These are phyloP conservation scores for Pythium biforme DNA, from an alignment of 352 stramenopile genomes.

Conservation along the genomic window DNA sequence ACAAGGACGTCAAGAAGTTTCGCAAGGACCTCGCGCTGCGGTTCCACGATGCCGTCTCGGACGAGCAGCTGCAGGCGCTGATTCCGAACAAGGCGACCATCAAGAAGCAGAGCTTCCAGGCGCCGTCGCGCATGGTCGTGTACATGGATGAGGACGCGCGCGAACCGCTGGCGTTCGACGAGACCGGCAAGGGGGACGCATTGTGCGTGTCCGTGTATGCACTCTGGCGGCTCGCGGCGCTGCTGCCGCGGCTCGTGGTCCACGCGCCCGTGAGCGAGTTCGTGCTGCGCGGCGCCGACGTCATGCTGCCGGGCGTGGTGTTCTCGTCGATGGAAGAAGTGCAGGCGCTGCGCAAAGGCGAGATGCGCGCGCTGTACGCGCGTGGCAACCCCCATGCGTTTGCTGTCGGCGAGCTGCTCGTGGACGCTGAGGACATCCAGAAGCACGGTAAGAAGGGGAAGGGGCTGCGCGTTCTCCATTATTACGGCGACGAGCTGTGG, in stretches of 20 bases:
- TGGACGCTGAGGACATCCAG: constrained; percentile 58
- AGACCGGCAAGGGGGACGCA: constrained; percentile 59
- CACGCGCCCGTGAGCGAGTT: constrained; percentile 82
- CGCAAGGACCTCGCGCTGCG: constrained; percentile 49
- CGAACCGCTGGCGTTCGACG: constrained; percentile 74
- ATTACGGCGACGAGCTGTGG: constrained; percentile 75
- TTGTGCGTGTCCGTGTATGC: constrained; percentile 69
- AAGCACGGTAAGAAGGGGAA: constrained; percentile 62
- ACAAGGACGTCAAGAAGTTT: constrained; percentile 87
- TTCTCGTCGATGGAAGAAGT: constrained; percentile 55
- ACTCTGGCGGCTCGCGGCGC: constrained; percentile 47
- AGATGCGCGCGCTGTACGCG: constrained; percentile 67
- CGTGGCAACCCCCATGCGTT: constrained; percentile 76
- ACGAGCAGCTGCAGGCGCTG: constrained; percentile 43
- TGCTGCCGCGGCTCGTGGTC: constrained; percentile 62
- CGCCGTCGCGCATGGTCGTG: constrained; percentile 68
- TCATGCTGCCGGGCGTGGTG: constrained; percentile 84
- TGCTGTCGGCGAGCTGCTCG: constrained; percentile 73
- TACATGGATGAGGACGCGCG: constrained; percentile 56
- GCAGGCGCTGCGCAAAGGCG: constrained; percentile 53
- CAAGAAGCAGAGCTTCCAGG: constrained; percentile 79
- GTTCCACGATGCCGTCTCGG: constrained; percentile 33
- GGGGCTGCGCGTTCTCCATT: constrained; percentile 66
- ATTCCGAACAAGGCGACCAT: constrained; percentile 37
- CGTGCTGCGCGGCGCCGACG: constrained; percentile 72